Conservation (phyloP, 768 basidiomycete genomes). For the Leucogyrophana mollusca region DNA sequence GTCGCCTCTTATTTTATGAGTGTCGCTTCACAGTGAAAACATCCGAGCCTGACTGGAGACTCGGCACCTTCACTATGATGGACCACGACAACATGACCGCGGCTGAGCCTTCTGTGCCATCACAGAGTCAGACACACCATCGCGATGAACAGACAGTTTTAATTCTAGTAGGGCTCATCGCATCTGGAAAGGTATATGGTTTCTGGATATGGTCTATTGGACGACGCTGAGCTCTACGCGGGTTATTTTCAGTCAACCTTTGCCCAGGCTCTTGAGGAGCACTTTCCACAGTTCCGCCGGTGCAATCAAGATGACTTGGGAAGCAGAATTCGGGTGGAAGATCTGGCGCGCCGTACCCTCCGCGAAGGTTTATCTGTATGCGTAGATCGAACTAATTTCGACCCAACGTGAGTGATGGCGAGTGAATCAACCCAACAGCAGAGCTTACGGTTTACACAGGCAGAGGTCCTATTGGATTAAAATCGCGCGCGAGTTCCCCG, state of each 20-base stretch:
- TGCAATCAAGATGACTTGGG: constrained; percentile 86
- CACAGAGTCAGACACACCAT: too few species aligned
- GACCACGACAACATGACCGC: too few species aligned
- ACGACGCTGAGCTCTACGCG: not conserved
- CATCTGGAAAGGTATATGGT: constrained; percentile 72
- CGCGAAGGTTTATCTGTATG: constrained; percentile 66
- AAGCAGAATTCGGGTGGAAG: constrained; percentile 62
- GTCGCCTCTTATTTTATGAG: too few species aligned
- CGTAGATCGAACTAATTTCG: constrained; percentile 78
- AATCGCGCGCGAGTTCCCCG: constrained; percentile 67
- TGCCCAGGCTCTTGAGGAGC: constrained; percentile 61
- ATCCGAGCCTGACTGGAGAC: too few species aligned
- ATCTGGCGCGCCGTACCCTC: constrained; percentile 50
- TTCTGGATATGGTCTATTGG: too few species aligned
- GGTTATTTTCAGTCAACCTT: constrained; percentile 52
- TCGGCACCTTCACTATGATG: too few species aligned
- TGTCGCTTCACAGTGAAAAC: too few species aligned
- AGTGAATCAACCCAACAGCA: not conserved
- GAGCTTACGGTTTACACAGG: constrained; percentile 31
- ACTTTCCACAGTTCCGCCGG: constrained; percentile 61
- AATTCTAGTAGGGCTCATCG: constrained; percentile 73
- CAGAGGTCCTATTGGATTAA: constrained; percentile 74
- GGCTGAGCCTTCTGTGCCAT: too few species aligned
- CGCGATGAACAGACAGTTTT: constrained; percentile 48
- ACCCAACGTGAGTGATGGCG: constrained; percentile 57